Base-by-base conservation (phyloP, 768 basidiomycete genomes). In the Collybia sordida region DNA sequence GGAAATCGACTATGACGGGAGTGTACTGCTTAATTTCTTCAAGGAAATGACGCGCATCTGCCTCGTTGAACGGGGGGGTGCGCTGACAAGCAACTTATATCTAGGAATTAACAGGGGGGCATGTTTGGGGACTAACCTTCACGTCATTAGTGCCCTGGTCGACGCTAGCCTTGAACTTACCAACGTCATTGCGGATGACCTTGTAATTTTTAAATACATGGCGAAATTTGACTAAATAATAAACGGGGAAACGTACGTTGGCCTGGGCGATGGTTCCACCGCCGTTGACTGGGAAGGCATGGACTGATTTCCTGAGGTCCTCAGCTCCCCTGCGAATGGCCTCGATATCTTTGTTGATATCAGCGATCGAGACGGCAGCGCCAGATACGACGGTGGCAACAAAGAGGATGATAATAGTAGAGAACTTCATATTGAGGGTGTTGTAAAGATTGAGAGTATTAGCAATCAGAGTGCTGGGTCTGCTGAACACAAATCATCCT, bases 181-280 rank as follows among this genome's bases (percentile, higher is more conserved):
- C 53, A 1, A 65, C 59, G 39, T 57, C 56, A 8, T 41, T 60
- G 42, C 68, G 62, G 48, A 71, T 66, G 6, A 47, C 49, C 64
- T 66, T 43, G 4, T 9, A 17, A 4, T 15, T 18, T 7, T 12
- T 43, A 4, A 43, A 21, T 6, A 22, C 6, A 19, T 11, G 14
- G 35, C 19, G n/a, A 23, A 6, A 49, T 2, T 9, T 41, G 3
- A 19, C 3, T 35, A 35, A 41, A 14, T 7, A 40, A 9, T 8
- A 38, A 4, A 15, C 9, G 38, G 4, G 14, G 21, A 2, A n/a
- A 45, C 62, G 8, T 41, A 72, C 68, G 44, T 67, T 51, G 31
- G 66, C 70, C 9, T 36, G 24, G 24, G 44, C 7, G 1, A 72
- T 38, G 25, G 52, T 59, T 41, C 56, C 58, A 12, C 31, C 31